phyloP scores from a whole-genome alignment of 768 basidiomycete genomes.

The Pulveroboletus sp. region DNA sequence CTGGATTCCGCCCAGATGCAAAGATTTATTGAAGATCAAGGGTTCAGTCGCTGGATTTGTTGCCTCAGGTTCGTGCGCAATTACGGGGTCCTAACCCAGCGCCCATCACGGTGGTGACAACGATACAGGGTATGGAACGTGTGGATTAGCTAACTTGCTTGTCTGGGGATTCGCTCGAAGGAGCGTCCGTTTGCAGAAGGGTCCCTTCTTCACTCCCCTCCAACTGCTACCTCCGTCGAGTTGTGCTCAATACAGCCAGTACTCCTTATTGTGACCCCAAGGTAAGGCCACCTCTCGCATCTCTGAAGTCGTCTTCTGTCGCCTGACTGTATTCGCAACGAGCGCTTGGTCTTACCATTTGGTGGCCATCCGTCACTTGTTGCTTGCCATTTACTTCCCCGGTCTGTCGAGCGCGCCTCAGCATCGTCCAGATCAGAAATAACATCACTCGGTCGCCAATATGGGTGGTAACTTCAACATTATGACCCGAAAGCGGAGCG shows the following conservation, averaged over 20 bases:
- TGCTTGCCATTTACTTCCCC: not conserved
- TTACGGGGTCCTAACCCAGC: not conserved
- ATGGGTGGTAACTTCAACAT: constrained; percentile 5
- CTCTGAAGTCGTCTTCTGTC: no score
- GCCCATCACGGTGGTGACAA: not conserved
- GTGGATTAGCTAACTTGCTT: constrained; percentile 15
- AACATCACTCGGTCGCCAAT: not conserved
- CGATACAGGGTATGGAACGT: constrained; percentile 7
- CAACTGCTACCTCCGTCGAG: no score
- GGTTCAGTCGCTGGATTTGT: not conserved
- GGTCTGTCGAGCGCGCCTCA: not conserved
- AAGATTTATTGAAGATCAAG: no score
- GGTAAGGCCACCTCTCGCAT: not conserved
- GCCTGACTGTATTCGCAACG: not conserved
- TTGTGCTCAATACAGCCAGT: not conserved
- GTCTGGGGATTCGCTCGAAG: constrained; percentile 5
- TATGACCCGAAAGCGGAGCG: constrained; percentile 17
- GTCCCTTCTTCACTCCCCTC: not conserved
- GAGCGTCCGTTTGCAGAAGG: not conserved
- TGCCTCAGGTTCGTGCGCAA: constrained; percentile 3
- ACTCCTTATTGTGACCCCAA: not conserved
- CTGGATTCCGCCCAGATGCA: no score
- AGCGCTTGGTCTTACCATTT: not conserved
- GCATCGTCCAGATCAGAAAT: not conserved
- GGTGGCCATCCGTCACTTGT: not conserved